phyloP scores from a whole-genome alignment of 2,329 filamentous ascomycete genomes.

The Alternaria atra region DNA sequence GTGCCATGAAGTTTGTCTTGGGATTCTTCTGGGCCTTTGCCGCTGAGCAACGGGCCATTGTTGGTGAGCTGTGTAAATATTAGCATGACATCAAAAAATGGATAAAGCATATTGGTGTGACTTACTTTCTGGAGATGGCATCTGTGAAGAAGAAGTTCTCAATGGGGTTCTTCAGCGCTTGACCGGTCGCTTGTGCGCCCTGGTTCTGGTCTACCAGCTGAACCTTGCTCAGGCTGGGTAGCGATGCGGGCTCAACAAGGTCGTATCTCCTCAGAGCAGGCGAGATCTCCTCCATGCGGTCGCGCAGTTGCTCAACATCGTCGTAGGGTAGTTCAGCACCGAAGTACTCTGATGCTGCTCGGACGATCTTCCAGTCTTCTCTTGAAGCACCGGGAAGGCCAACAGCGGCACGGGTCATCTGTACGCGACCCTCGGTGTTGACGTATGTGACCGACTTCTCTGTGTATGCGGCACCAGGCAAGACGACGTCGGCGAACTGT shows the following conservation, averaged over 20 bases:
- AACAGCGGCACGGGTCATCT: constrained; percentile 90
- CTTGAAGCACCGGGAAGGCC: constrained; percentile 87
- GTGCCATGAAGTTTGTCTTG: constrained; percentile 62
- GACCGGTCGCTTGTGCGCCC: constrained; percentile 76
- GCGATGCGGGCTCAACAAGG: constrained; percentile 79
- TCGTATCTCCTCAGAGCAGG: constrained; percentile 91
- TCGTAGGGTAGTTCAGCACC: constrained; percentile 89
- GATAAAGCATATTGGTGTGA: constrained; percentile 19
- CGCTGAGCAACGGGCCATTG: constrained; percentile 96
- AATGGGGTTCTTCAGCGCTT: constrained; percentile 82
- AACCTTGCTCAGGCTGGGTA: constrained; percentile 84
- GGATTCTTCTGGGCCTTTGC: constrained; percentile 74
- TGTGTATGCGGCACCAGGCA: constrained; percentile 94
- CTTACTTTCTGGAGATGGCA: constrained; percentile 91
- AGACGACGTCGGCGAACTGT: constrained; percentile 89
- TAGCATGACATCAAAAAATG: constrained; percentile 11
- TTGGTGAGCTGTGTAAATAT: constrained; percentile 76
- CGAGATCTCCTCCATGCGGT: constrained; percentile 95
- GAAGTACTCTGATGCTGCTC: constrained; percentile 90
- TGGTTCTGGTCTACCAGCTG: constrained; percentile 98
- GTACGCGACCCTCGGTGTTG: constrained; percentile 96
- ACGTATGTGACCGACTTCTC: constrained; percentile 96
- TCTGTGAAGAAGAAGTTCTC: constrained; percentile 99
- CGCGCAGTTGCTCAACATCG: constrained; percentile 85
- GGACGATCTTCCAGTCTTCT: constrained; percentile 99